Evolutionary conservation across 2,329 filamentous ascomycete genomes (phyloP), one percentile per base, ranked within the genome.

Genomic region (Basipetospora chlamydospora): DNA sequence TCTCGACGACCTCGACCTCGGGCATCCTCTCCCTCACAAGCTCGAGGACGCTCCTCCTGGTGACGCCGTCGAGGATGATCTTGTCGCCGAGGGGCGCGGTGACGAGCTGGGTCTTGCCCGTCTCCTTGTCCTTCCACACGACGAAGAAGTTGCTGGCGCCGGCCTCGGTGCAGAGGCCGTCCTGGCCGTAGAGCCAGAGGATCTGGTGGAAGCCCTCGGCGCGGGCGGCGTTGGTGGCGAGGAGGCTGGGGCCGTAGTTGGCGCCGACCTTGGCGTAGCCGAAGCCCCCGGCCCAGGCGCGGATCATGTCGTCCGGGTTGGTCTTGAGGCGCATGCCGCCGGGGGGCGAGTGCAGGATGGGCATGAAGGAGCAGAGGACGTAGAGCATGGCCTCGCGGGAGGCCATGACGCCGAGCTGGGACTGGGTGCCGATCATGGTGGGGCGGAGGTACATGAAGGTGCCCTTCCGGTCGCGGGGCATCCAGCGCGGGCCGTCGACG

Each of bases 111-210:
- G 70, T 51, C 47, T 64, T 69, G 6, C 70, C 76, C 1, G 55
- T 58, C 46, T 77, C 70, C 52, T 66, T 70, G 32, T 67, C 70
- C 51, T 66, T 70, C 82, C 80, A 86, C 10, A 94, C 64, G 6
- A 93, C 66, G 51, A 95, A 93, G 61, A 94, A 94, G 60, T 95
- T 95, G 50, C 76, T 83, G 10, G 85, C 87, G 4, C 87, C 87
- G 2, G 87, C 87, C 63, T 95, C 87, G 2, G 87, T 95, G 44
- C 92, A 86, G 52, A 74, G 73, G 36, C 72, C 73, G 46, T 88
- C 68, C 28, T 72, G 57, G 2, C 85, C 85, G 50, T 93, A 90
- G 35, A 95, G 68, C 87, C 87, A 95, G n/a, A 95, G 70, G 39
- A 95, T 80, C 66, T 95, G 88, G 51, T 88, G 73, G 58, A 76